Evolutionary conservation across 75 land plant species (phyloP), one percentile per base, ranked within the genome.

Genomic region (Pinus tabuliformis): DNA sequence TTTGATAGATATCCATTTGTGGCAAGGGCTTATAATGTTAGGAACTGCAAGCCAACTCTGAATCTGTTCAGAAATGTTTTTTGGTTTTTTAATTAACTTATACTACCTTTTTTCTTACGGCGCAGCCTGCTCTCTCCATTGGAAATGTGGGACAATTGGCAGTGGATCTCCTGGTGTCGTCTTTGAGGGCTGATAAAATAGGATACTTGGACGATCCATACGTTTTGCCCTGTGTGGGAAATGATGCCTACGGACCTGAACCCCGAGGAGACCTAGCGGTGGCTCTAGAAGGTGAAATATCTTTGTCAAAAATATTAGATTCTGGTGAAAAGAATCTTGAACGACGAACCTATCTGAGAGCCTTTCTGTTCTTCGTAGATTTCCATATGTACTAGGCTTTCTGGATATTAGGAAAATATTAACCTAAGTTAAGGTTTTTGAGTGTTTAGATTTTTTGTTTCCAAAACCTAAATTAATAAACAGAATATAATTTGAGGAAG

Each of bases 121-220:
- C 33, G 18, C 80, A 97, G 99, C 99, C 99, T 15, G 95, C 94
- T 17, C 79, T 97, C 61, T 95, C 99, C 36, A 95, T 95, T 58
- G 99, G 99, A 14, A 97, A 97, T 77, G 99, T 89, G 61, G 99
- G 98, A 49, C 99, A 97, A 79, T 79, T 97, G 26, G 93, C 95
- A 6, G 81, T 89, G 16, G 99, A 97, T 84, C 86, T 97, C 21
- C 60, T 97, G 83, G 79, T 97, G 5, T 81, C 95, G 4, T 81
- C 91, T 4, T 75, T 58, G 37, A 75, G 76, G 75, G 91, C 92
- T 0, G 81, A 78, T 56, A 88, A 81, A 77, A 81, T 91, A 11
- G 99, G 98, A 0, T 97, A 86, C 37, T 82, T 97, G 77, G 99
- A 97, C 60, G 96, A 92, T 49, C 93, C 93, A 0, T 81, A 80